Percentiles rank a stretch among this genome's conserved stretches.
phyloP scores from a whole-genome alignment of 2,329 filamentous ascomycete species.

The Pseudogymnoascus pannorum region DNA sequence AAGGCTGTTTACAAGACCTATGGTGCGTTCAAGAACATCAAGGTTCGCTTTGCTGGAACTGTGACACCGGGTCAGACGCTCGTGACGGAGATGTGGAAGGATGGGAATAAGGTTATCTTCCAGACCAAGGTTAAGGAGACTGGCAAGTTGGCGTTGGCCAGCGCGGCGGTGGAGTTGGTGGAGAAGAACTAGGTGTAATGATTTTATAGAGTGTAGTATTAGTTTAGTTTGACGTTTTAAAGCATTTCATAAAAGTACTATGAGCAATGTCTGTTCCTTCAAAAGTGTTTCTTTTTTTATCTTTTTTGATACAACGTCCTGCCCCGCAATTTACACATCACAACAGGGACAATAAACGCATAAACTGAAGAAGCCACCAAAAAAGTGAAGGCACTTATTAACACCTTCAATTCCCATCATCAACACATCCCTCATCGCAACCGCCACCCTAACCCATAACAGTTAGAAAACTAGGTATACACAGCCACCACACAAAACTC shows the following conservation, averaged over 20 bases:
- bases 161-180: slow-evolving; percentile 70
- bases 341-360: neutral
- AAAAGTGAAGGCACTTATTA: neutral
- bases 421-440: neutral
- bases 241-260: neutral
- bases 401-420: neutral
- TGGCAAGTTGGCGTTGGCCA: slow-evolving; percentile 78
- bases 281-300: neutral
- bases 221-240: neutral
- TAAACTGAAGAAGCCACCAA: neutral
- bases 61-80: slow-evolving; percentile 86
- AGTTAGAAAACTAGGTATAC: slow-evolving; percentile 5
- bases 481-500: neutral
- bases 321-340: neutral
- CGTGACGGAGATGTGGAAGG: slow-evolving; percentile 91
- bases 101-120: slow-evolving; percentile 71
- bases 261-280: neutral
- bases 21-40: slow-evolving; percentile 81
- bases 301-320: neutral
- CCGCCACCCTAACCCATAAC: neutral
- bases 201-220: neutral
- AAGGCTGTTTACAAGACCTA: slow-evolving; percentile 85
- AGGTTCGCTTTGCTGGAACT: slow-evolving; percentile 81
- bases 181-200: slow-evolving; percentile 28
- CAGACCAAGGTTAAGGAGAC: slow-evolving; percentile 88